A percentile compares a stretch with the other conserved stretches of the same genome.
Conservation (phyloP, 352 stramenopile genomes). For the Plasmopara viticola region DNA sequence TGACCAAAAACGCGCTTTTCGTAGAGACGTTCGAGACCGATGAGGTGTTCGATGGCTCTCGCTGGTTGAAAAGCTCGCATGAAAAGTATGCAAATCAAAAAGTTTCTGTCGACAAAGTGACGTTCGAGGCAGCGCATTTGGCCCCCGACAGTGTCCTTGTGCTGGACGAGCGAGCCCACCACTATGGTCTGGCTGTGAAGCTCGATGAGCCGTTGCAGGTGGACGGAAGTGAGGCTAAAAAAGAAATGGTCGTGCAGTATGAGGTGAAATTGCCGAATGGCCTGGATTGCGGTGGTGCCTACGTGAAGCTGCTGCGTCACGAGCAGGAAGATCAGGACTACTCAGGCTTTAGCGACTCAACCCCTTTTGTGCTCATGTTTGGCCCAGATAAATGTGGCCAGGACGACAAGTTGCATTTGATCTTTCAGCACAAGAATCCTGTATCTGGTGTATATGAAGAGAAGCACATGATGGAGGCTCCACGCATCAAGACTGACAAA, state of each 20-base stretch:
- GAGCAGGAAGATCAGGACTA: constrained; percentile 40
- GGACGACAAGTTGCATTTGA: constrained; percentile 94
- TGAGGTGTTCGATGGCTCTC: constrained; percentile 48
- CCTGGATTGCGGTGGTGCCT: constrained; percentile 88
- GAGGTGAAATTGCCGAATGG: constrained; percentile 91
- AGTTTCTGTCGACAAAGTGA: constrained; percentile 60
- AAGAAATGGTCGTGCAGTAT: constrained; percentile 92
- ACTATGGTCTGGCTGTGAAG: constrained; percentile 77
- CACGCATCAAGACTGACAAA: constrained; percentile 76
- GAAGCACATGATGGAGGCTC: constrained; percentile 87
- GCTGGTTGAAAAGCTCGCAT: constrained; percentile 80
- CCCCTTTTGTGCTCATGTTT: constrained; percentile 95
- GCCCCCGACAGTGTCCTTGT: constrained; percentile 65
- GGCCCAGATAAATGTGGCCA: constrained; percentile 91
- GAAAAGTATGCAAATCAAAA: constrained; percentile 78
- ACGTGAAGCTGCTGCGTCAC: constrained; percentile 90
- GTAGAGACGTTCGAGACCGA: constrained; percentile 74
- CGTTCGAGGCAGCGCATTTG: constrained; percentile 42
- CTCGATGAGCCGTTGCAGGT: constrained; percentile 57
- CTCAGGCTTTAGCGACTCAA: constrained; percentile 70
- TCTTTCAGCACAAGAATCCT: constrained; percentile 93
- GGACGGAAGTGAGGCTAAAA: constrained; percentile 55
- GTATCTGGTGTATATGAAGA: constrained; percentile 89
- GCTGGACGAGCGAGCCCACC: constrained; percentile 58
- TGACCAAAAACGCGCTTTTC: constrained; percentile 52